Percentiles rank a stretch among this genome's conserved stretches.
Evolutionary conservation across 2,329 filamentous ascomycete species (phyloP).

Genomic region (Fusarium succisae): DNA sequence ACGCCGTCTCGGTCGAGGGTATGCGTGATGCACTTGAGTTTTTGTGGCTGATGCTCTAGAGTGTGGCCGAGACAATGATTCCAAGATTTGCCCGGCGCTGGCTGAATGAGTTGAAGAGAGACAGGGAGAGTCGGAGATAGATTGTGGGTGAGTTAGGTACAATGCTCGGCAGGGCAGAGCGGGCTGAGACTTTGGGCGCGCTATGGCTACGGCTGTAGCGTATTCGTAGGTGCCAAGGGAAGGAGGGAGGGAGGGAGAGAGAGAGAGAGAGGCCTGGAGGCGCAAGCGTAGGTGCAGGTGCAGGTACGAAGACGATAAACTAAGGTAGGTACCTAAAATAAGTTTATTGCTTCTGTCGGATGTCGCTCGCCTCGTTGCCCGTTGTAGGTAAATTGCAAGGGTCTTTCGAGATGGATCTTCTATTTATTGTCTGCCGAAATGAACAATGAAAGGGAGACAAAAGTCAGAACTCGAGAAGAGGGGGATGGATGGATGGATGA

Average conservation of each 20-base stretch:
- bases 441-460: conserved; percentile 18
- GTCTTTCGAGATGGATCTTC: conserved; percentile 11
- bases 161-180: conserved; percentile 16
- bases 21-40: background rate
- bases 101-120: background rate
- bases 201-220: conserved; percentile 22
- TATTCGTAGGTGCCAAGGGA: conserved; percentile 21
- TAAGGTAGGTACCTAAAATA: background rate
- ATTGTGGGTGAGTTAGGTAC: background rate
- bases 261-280: background rate
- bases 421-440: conserved; percentile 30
- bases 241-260: background rate
- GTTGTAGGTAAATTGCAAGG: conserved; percentile 14
- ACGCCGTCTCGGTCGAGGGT: conserved; percentile 33
- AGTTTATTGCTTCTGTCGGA: conserved; percentile 27
- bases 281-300: background rate
- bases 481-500: background rate
- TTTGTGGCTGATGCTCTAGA: background rate
- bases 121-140: background rate
- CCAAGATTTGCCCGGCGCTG: background rate
- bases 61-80: background rate
- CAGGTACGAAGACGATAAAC: background rate
- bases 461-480: conserved; percentile 11
- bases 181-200: conserved; percentile 29
- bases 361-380: conserved; percentile 21